Percentiles rank a stretch among this genome's conserved stretches.
Conservation (phyloP, 176 grass and related monocot species). For the Tillandsia fasciculata region DNA sequence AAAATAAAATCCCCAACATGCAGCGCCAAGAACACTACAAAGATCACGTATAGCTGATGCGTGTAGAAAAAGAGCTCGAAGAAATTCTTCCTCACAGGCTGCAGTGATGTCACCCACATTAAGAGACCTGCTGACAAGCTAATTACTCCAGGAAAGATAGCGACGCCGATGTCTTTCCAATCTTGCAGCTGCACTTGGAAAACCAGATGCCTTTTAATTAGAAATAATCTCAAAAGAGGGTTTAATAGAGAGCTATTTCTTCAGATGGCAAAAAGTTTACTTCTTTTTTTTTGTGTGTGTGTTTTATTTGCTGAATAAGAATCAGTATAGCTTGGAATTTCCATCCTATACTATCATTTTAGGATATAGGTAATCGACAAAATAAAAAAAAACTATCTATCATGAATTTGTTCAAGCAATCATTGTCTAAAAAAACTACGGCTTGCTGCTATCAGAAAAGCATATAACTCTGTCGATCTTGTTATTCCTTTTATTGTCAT, state of each 20-base stretch:
- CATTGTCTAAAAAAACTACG: too few relatives aligned
- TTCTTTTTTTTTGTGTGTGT: too few relatives aligned
- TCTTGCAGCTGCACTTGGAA: conserved; percentile 28
- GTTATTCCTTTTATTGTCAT: too few relatives aligned
- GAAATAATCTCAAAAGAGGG: neutral
- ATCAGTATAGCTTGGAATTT: too few relatives aligned
- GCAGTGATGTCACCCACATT: conserved; percentile 95
- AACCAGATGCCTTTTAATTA: neutral
- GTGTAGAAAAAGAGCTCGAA: conserved; percentile 99
- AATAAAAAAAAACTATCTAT: too few relatives aligned
- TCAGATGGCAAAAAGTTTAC: too few relatives aligned
- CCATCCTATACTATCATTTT: too few relatives aligned
- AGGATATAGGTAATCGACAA: too few relatives aligned
- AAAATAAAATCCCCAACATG: conserved; percentile 81
- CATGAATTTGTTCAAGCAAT: too few relatives aligned
- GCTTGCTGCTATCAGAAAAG: too few relatives aligned
- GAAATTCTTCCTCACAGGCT: conserved; percentile 71
- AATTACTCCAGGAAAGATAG: conserved; percentile 85
- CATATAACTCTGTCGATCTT: too few relatives aligned
- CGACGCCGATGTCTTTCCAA: conserved; percentile 75
- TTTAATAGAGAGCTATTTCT: neutral
- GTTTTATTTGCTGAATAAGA: too few relatives aligned
- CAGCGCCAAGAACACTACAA: conserved; percentile 69
- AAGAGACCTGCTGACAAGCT: conserved; percentile 75
- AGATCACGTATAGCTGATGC: conserved; percentile 90